Conservation (phyloP, 2,329 filamentous ascomycete genomes). For the Phialophora macrospora region DNA sequence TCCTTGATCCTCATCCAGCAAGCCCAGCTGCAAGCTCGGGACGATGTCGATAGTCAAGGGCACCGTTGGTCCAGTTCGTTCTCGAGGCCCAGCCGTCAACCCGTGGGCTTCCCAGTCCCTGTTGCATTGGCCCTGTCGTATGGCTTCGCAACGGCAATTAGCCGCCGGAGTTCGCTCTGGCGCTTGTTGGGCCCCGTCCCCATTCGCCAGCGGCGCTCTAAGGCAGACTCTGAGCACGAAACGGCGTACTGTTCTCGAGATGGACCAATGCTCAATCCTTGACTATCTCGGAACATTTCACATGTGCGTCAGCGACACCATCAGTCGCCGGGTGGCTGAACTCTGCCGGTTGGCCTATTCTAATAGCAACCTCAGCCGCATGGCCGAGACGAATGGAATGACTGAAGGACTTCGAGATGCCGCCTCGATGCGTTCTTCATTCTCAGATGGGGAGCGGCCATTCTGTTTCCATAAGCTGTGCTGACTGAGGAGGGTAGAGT, state of each 20-base stretch:
- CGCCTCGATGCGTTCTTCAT: background rate
- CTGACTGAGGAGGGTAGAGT: conserved; percentile 8
- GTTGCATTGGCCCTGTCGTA: conserved; percentile 15
- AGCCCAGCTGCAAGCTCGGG: conserved; percentile 9
- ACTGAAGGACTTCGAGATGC: background rate
- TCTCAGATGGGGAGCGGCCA: background rate
- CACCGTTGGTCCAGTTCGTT: conserved; percentile 10
- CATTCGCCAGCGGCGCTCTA: conserved; percentile 24
- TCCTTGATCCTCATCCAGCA: conserved; percentile 15
- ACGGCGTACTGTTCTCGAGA: background rate
- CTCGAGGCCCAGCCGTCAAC: background rate
- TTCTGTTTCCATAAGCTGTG: conserved; percentile 11
- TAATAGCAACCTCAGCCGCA: conserved; percentile 12
- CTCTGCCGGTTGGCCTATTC: background rate
- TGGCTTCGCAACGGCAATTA: conserved; percentile 29
- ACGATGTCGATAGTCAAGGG: conserved; percentile 14
- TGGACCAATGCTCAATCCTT: conserved; percentile 11
- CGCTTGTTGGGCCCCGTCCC: conserved; percentile 31
- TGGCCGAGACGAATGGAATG: conserved; percentile 6
- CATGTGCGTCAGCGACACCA: conserved; percentile 11
- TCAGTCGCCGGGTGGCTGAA: conserved; percentile 9
- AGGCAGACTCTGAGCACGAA: conserved; percentile 24
- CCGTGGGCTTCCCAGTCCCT: background rate
- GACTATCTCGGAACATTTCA: conserved; percentile 23
- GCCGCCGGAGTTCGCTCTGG: conserved; percentile 31